Evolutionary conservation across 2,329 filamentous ascomycete species (phyloP), one percentile per base, ranked within the genome.

Genomic region (Ophiocordyceps camponoti-floridani): DNA sequence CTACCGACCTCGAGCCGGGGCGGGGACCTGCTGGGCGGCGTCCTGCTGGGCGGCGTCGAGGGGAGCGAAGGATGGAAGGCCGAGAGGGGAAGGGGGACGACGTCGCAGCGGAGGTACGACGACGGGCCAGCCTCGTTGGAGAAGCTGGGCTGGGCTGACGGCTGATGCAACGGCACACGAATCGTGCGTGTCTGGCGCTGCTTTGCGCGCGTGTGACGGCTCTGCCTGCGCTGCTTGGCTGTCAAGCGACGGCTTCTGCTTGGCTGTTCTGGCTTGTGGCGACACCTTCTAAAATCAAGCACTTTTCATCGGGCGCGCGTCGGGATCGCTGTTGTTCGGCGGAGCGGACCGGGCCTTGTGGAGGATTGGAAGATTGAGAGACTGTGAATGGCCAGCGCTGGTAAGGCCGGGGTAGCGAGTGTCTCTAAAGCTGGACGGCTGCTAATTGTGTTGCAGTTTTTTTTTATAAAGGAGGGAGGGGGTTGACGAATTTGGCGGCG

Each of bases 351-450:
- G 45, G 47, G 47, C 49, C 47, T 46, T 46, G 49, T 45, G 33
- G 33, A 13, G 46, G n/a, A n/a, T n/a, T n/a, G n/a, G n/a, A n/a
- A n/a, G 43, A 45, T 47, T 19, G 47, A 49, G 47, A 42, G 43
- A 46, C 46, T 49, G 45, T 53, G 51, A 54, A 48, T 51, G 53
- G 49, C 51, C 45, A 35, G 33, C 33, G 7, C 33, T 35, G 33
- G 12, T 14, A 35, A 53, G 53, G 44, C 43, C 27, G n/a, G n/a
- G 4, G 30, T 26, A 38, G 40, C 38, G 30, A 35, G 40, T 30
- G 38, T 43, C 40, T 35, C 38, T 27, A 43, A 40, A 40, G 38
- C 40, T 35, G 33, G 40, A 28, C 38, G n/a, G 42, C 41, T 43
- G 26, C 41, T 14, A 35, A 35, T 35, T 35, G 33, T 35, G 33